Evolutionary conservation across 2,329 filamentous ascomycete species (phyloP), one percentile per base, ranked within the genome.

Genomic region (Apiospora phragmitis): DNA sequence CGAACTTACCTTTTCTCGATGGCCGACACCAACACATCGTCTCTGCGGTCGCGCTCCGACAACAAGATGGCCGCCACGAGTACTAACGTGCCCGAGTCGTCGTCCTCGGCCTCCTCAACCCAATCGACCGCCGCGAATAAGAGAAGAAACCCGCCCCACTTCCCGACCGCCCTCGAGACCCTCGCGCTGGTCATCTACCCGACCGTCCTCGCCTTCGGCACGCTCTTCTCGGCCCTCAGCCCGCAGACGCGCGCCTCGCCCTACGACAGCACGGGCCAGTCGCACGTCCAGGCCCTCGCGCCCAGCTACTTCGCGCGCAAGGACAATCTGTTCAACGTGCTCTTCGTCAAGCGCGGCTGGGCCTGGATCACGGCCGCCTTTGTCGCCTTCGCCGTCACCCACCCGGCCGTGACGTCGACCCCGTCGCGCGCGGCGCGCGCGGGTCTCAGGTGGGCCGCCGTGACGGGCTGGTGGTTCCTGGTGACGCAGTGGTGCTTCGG

Each of bases 401-500:
- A 97, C 78, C 90, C 92, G 77, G 74, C 84, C 78, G 73, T 87
- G 80, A 45, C 76, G 78, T 41, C 78, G 76, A 59, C 16, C 24
- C 29, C 69, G 18, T 69, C 82, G 51, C 81, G 85, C 38, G 81
- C 86, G n/a, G 69, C 88, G 14, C 87, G 90, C 71, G 94, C 93
- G 0, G 77, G 85, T 1, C 67, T 91, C 29, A 88, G 96, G 66
- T 99, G 94, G 86, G 84, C 74, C 0, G 82, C 92, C 11, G 89
- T 94, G 0, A 98, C 96, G 11, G 77, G 83, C 1, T 92, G 91
- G 82, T 99, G 96, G 96, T 85, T 94, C 55, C 83, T 94, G 49
- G 91, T 96, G 24, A 99, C 96, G 74, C 96, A 98, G 84, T 98
- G 96, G 96, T 98, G 91, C 81, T 98, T 99, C 77, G 96, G 96